A percentile compares a stretch with the other conserved stretches of the same genome.
Conservation (phyloP, 129 eudicot genomes). For the Heracleum sosnowskyi region DNA sequence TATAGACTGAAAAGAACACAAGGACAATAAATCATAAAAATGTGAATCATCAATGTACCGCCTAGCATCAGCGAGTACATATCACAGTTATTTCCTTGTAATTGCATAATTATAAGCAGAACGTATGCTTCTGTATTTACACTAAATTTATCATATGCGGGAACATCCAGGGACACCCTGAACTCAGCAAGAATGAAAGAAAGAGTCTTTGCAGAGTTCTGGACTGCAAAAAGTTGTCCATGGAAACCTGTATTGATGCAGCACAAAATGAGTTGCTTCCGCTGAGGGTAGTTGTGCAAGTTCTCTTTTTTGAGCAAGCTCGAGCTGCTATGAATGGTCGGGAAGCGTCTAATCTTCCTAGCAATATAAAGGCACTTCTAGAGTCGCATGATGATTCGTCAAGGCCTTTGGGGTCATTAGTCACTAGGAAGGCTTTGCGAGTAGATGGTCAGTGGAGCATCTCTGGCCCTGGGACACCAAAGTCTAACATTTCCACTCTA, state of each 20-base stretch:
- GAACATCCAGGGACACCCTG: slow-evolving; percentile 65
- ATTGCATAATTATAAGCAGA: background rate
- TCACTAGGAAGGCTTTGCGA: slow-evolving; percentile 27
- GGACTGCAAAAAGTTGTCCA: slow-evolving; percentile 84
- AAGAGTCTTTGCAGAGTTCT: slow-evolving; percentile 69
- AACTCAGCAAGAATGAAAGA: slow-evolving; percentile 74
- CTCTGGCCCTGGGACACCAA: slow-evolving; percentile 61
- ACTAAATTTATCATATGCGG: background rate
- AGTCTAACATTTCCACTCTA: slow-evolving; percentile 54
- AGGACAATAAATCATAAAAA: background rate
- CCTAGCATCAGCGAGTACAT: background rate
- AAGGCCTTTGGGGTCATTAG: slow-evolving; percentile 20
- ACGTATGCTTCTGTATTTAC: background rate
- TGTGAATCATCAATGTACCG: background rate
- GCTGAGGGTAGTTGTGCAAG: slow-evolving; percentile 80
- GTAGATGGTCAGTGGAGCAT: slow-evolving; percentile 88
- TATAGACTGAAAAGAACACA: too few relatives aligned
- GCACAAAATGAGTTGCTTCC: slow-evolving; percentile 95
- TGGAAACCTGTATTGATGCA: slow-evolving; percentile 77
- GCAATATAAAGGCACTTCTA: slow-evolving; percentile 74
- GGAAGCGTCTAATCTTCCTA: slow-evolving; percentile 50
- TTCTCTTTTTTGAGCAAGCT: slow-evolving; percentile 88
- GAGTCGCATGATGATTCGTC: slow-evolving; percentile 41
- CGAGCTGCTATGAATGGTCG: slow-evolving; percentile 63
- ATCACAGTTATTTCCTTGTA: background rate